These are phyloP conservation scores for Cystoderma amianthinum DNA, from an alignment of 768 basidiomycete genomes.

Conservation along the genomic window DNA sequence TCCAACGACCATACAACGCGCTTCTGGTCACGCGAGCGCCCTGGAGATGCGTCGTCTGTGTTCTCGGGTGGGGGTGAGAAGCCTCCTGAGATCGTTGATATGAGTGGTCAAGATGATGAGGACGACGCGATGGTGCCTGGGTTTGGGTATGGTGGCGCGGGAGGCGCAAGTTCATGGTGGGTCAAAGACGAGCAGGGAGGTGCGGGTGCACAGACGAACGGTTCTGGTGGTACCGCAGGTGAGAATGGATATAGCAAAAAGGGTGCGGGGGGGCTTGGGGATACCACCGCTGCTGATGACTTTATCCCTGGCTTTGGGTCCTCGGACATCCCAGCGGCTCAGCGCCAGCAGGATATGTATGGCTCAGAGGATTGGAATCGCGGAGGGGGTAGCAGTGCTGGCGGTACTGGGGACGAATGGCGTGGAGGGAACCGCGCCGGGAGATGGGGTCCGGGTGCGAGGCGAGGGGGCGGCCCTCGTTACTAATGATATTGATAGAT, in stretches of 20 bases:
- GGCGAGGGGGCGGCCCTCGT: constrained; percentile 13
- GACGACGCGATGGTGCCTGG: constrained; percentile 74
- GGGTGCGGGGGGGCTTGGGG: constrained; percentile 15
- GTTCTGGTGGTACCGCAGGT: constrained; percentile 8
- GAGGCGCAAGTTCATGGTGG: constrained; percentile 29
- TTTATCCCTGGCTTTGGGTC: constrained; percentile 61
- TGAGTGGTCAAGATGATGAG: constrained; percentile 60
- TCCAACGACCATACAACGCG: constrained; percentile 99
- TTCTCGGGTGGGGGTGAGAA: constrained; percentile 82
- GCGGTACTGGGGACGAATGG: constrained; percentile 17
- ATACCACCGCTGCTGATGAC: constrained; percentile 39
- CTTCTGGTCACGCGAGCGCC: constrained; percentile 95
- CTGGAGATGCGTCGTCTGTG: constrained; percentile 73
- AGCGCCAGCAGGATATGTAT: constrained; percentile 45
- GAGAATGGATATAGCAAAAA: constrained; percentile 13
- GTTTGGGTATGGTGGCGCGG: constrained; percentile 41
- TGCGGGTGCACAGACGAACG: constrained; percentile 6
- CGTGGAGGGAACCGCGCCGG: constrained; percentile 19
- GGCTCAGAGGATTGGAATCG: constrained; percentile 32
- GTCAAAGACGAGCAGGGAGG: constrained; percentile 35
- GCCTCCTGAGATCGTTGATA: constrained; percentile 62
- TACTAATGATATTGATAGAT: background rate
- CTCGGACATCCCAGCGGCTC: constrained; percentile 14
- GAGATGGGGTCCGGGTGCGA: constrained; percentile 20
- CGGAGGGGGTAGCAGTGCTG: constrained; percentile 24